Evolutionary conservation across 148 eudicot species (phyloP).

Genomic region (Tetragonia tetragonoides): DNA sequence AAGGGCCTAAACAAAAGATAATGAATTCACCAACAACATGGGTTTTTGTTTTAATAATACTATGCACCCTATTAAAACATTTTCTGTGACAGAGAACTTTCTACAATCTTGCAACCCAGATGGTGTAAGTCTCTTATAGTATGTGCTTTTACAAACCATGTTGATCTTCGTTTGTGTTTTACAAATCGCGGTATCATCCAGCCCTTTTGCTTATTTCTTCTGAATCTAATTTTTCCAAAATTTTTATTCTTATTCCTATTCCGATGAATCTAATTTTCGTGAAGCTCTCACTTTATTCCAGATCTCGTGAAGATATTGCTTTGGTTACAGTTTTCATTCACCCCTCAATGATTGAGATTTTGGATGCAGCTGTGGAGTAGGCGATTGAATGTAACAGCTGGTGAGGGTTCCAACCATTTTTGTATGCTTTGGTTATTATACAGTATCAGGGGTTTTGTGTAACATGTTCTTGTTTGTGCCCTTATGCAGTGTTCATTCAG

Average conservation of each 20-base stretch:
- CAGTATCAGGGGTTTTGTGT: not conserved
- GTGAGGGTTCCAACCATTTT: constrained; percentile 34
- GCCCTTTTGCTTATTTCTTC: constrained; percentile 11
- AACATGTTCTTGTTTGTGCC: constrained; percentile 36
- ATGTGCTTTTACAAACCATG: not conserved
- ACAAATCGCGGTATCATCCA: constrained; percentile 68
- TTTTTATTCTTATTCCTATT: constrained; percentile 23
- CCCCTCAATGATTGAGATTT: constrained; percentile 80
- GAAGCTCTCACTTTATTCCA: constrained; percentile 52
- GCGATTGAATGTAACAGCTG: constrained; percentile 91
- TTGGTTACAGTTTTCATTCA: constrained; percentile 72
- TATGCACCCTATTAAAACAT: not conserved
- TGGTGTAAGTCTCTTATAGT: not conserved
- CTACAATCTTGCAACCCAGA: not conserved
- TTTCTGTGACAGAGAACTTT: too few species aligned
- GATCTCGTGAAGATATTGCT: constrained; percentile 90
- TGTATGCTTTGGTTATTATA: not conserved
- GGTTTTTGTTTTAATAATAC: too few species aligned
- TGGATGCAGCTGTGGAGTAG: constrained; percentile 88
- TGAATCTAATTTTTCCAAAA: not conserved
- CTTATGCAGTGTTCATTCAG: constrained; percentile 56
- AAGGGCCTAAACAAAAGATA: not conserved
- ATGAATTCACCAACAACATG: not conserved
- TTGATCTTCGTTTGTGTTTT: not conserved
- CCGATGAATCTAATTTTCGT: constrained; percentile 1